Evolutionary conservation across 805 yeast genomes (phyloP).

Genomic region (Candida patagonica): DNA sequence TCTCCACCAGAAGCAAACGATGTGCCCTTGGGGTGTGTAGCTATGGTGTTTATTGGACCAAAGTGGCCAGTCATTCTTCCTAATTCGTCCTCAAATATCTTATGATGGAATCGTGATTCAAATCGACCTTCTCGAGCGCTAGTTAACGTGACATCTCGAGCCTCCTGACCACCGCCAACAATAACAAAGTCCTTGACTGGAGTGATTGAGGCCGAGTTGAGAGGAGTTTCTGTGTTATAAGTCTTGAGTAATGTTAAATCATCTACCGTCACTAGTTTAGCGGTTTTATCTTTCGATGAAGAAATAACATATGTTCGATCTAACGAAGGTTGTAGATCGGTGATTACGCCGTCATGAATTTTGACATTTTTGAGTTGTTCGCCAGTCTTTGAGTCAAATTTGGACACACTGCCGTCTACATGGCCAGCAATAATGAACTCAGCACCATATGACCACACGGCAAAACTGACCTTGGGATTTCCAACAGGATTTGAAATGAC

Average conservation of each 20-base stretch:
- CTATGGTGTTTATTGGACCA: constrained; percentile 94
- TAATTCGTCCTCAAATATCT: constrained; percentile 88
- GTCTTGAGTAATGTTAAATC: constrained; percentile 61
- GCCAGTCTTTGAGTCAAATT: constrained; percentile 70
- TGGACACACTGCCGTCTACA: constrained; percentile 75
- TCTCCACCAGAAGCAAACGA: constrained; percentile 97
- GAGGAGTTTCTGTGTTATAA: constrained; percentile 81
- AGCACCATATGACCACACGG: constrained; percentile 77
- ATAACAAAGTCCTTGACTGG: constrained; percentile 87
- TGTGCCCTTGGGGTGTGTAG: constrained; percentile 89
- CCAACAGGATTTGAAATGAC: constrained; percentile 52
- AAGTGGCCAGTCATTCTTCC: constrained; percentile 98
- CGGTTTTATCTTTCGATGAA: constrained; percentile 83
- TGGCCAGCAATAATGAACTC: constrained; percentile 76
- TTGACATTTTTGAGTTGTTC: constrained; percentile 48
- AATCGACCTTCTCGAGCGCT: constrained; percentile 89
- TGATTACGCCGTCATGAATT: constrained; percentile 65
- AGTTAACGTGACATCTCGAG: constrained; percentile 97
- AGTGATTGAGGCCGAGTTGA: constrained; percentile 92
- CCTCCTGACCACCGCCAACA: constrained; percentile 99
- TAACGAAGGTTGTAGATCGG: constrained; percentile 83
- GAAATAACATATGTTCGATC: constrained; percentile 88
- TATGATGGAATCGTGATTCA: constrained; percentile 93
- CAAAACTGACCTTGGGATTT: constrained; percentile 28
- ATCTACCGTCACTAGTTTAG: constrained; percentile 71